Base-by-base conservation (phyloP, 1,284 basidiomycete genomes). In the Cerioporus squamosus region DNA sequence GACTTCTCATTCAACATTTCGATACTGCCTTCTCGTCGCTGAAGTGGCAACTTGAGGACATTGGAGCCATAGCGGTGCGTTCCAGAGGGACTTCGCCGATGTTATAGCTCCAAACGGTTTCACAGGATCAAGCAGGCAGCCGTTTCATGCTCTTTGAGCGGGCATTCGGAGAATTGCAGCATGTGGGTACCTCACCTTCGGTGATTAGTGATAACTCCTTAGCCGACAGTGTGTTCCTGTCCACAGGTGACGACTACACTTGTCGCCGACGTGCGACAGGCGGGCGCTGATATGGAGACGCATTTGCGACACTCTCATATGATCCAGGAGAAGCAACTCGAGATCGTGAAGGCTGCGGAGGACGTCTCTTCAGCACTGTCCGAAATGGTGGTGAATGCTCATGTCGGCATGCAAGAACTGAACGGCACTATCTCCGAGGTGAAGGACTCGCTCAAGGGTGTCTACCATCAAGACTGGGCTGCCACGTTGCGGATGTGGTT, bases 371-470 rank as follows among this genome's bases (percentile, higher is more conserved):
- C 66, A 20, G 66, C 71, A 1, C 59, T 86, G 24, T 64, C 71
- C 6, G 68, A 70, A 17, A 68, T 84, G 22, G 73, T 77, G 1
- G 65, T 70, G 39, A 74, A 72, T 9, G 72, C 79, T 1, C 74
- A 75, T 24, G 55, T 56, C 2, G 82, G 82, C 57, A 71, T 85
- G 51, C 67, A 72, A 55, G 77, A 74, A 51, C 78, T 85, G 58
- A 85, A 83, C 59, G 68, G 64, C 9, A 81, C 83, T 29, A 71
- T 81, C 5, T 59, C 68, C 20, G 70, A 70, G 9, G 60, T 81
- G 48, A 74, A 70, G 31, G 67, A 72, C 29, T 65, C 66, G 20
- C 63, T 74, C 33, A 48, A 56, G 24, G 36, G 47, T 22, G 45
- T 48, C 20, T 12, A 29, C 26, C 24, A 54, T 22, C 40, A 33